Percentiles rank a stretch among this genome's conserved stretches.
Evolutionary conservation across 805 yeast species (phyloP).

Genomic region (Barnettozyma salicaria): DNA sequence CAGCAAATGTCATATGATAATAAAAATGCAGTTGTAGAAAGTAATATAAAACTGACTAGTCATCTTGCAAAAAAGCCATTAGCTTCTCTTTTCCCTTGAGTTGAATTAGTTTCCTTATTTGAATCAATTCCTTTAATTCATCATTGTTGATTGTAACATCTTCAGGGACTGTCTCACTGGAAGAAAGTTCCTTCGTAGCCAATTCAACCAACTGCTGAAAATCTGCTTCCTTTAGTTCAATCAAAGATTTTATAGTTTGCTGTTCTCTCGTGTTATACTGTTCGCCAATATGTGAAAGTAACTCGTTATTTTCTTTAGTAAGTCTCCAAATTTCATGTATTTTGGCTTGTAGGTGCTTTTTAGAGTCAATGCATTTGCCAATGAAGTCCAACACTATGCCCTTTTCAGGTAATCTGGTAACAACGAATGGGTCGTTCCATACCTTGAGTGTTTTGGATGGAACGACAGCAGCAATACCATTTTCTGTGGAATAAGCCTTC

Average conservation of each 20-base stretch:
- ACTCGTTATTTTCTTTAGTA: conserved; percentile 30
- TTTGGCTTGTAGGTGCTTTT: conserved; percentile 28
- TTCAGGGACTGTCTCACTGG: conserved; percentile 18
- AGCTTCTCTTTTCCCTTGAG: conserved; percentile 65
- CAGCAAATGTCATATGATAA: too few species aligned
- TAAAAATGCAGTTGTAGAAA: too few species aligned
- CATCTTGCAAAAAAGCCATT: conserved; percentile 44
- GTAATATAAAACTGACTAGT: too few species aligned
- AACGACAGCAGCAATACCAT: conserved; percentile 32
- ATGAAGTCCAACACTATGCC: conserved; percentile 67
- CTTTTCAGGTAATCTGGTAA: conserved; percentile 62
- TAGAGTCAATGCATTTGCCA: conserved; percentile 38
- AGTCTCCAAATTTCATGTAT: conserved; percentile 31
- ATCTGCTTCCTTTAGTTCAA: conserved; percentile 33
- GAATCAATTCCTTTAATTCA: conserved; percentile 46
- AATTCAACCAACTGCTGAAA: conserved; percentile 43
- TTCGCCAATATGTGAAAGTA: conserved; percentile 29
- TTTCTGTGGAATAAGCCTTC: conserved; percentile 28
- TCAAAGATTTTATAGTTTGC: conserved; percentile 30
- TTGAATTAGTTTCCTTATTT: conserved; percentile 56
- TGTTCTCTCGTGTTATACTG: conserved; percentile 26
- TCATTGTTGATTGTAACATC: conserved; percentile 13
- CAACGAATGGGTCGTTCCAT: conserved; percentile 35
- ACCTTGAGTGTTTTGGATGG: conserved; percentile 25
- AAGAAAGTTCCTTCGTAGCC: conserved; percentile 27